Base-by-base conservation (phyloP, 805 yeast genomes). In the Barnettozyma sucrosica region DNA sequence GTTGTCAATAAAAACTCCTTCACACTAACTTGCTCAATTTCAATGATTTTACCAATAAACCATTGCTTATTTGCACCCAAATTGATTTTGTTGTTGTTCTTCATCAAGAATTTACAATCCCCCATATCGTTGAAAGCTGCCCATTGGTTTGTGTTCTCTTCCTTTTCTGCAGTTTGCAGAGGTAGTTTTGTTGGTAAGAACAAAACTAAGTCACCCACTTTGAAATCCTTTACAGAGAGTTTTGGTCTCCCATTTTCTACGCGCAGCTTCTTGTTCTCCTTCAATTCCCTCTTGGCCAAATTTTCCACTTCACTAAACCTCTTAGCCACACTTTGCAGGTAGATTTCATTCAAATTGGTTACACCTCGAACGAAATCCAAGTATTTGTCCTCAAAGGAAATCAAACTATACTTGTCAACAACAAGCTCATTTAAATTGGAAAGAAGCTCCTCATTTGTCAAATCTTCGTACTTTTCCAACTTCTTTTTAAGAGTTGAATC, bases 81-180 rank as follows among this genome's bases (percentile, higher is more conserved):
- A n/a, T 34, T 39, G 6, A 45, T 52, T 33, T 45, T 50, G 19
- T 42, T 26, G 13, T 66, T 66, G 41, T 71, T 69, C 44, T 79
- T 77, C 53, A 92, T 67, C 58, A 89, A 83, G 62, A 80, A 89
- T 62, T 90, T 89, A 0, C 95, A 93, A 1, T 88, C 83, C 2
- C 92, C 95, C 47, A 86, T 75, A 13, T 70, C 77, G 54, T 93
- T 90, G 69, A 92, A 92, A 1, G 95, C 96, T 0, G 97, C 97
- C 98, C 98, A 92, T 33, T 52, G 53, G 16, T 32, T 49, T 5
- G 41, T 24, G 16, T 10, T 41, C 16, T 38, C 38, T 7, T 33
- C 30, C 21, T 41, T 41, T 23, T 32, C 47, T 11, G 18, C 19
- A 18, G 28, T 28, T 16, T 36, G 38, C 11, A 20, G 8, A 14